These are phyloP conservation scores for Acanthamoeba triangularis DNA, from an alignment of 208 protist species.

Conservation along the genomic window DNA sequence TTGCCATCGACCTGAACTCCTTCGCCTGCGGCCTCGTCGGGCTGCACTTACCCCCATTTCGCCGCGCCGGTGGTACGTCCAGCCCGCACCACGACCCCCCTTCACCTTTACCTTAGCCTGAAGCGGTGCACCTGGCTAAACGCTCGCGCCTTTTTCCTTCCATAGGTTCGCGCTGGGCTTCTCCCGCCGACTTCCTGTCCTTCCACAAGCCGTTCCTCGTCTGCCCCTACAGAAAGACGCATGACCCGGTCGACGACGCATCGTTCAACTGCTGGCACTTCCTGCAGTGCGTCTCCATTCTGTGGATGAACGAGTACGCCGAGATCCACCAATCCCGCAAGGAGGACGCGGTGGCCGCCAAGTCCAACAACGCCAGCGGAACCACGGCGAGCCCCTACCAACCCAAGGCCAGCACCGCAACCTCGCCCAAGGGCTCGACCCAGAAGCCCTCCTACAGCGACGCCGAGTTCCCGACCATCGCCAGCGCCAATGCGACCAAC, in stretches of 20 bases:
- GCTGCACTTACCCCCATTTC: background rate
- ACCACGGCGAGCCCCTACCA: too few species aligned
- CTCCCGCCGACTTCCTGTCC: background rate
- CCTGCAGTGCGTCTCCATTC: conserved; percentile 39
- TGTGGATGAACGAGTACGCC: conserved; percentile 12
- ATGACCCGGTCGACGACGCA: conserved; percentile 23
- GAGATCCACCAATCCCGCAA: background rate
- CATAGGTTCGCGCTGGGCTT: background rate
- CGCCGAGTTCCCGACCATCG: background rate
- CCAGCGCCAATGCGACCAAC: background rate
- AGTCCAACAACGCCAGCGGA: too few species aligned
- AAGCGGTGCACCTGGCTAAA: too few species aligned
- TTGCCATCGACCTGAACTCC: conserved; percentile 26
- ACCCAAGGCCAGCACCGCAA: background rate
- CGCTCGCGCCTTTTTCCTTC: too few species aligned
- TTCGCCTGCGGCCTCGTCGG: conserved; percentile 2
- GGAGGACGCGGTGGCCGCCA: too few species aligned
- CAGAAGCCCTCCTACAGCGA: background rate
- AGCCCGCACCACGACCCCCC: too few species aligned
- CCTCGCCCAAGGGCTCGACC: too few species aligned
- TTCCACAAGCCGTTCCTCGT: conserved; percentile 41
- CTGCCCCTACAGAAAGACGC: conserved; percentile 5
- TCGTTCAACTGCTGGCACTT: background rate
- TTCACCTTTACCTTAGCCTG: too few species aligned
- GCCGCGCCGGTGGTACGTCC: background rate